Percentiles rank a stretch among this genome's conserved stretches.
Conservation (phyloP, 352 stramenopile genomes). For the Globisporangium paroecandrum region DNA sequence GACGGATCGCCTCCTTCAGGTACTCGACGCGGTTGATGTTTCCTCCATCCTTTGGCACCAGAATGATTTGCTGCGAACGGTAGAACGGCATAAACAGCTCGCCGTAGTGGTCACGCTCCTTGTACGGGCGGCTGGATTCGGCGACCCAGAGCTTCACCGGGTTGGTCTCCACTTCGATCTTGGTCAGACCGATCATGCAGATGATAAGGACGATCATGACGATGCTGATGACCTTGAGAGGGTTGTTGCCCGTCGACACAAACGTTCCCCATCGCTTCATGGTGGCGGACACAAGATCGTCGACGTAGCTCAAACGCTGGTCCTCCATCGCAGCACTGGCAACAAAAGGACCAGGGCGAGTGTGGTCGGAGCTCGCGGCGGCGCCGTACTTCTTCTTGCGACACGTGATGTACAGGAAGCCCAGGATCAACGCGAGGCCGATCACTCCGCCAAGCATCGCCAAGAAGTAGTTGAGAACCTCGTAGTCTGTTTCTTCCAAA, state of each 20-base stretch:
- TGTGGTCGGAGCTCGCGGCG: slow-evolving; percentile 18
- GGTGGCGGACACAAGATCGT: slow-evolving; percentile 40
- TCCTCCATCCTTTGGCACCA: slow-evolving; percentile 62
- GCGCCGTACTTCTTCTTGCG: slow-evolving; percentile 26
- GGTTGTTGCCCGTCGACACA: slow-evolving; percentile 34
- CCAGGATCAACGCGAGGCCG: slow-evolving; percentile 36
- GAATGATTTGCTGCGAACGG: slow-evolving; percentile 60
- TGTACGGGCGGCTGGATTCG: slow-evolving; percentile 49
- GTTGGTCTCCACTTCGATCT: slow-evolving; percentile 53
- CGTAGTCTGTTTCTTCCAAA: slow-evolving; percentile 38
- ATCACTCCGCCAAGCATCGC: slow-evolving; percentile 39
- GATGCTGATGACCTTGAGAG: slow-evolving; percentile 38
- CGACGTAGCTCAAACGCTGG: slow-evolving; percentile 33
- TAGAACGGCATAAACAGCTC: slow-evolving; percentile 73
- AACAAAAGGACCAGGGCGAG: slow-evolving; percentile 23
- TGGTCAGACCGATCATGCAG: slow-evolving; percentile 34
- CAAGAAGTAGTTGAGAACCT: slow-evolving; percentile 48
- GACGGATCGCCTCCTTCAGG: slow-evolving; percentile 46
- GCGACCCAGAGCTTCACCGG: slow-evolving; percentile 68
- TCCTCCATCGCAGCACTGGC: slow-evolving; percentile 19
- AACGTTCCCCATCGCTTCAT: slow-evolving; percentile 41
- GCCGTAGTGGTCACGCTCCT: slow-evolving; percentile 56
- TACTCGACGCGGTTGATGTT: slow-evolving; percentile 47
- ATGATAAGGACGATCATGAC: slow-evolving; percentile 34
- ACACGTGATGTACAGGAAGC: slow-evolving; percentile 34